Evolutionary conservation across 495 filamentous ascomycete genomes (phyloP), one percentile per base, ranked within the genome.

Genomic region (Pyrenula massariospora): DNA sequence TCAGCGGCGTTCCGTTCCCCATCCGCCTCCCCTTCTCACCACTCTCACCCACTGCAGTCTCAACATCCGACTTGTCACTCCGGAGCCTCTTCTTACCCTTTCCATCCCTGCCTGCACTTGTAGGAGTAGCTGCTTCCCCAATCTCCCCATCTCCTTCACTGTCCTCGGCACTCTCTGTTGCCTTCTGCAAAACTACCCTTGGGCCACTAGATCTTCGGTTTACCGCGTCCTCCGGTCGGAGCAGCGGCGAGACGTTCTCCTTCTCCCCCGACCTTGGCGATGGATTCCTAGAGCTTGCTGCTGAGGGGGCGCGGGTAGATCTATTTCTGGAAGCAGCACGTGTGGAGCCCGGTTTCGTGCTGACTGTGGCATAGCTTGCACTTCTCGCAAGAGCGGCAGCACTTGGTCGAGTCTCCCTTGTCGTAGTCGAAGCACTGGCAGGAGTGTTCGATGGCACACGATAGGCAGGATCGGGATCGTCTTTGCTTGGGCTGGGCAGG

Each of bases 381-480:
- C 59, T 60, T 15, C 52, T 54, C 5, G 70, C 62, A 52, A 66
- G 53, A 11, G 57, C 63, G 48, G 64, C 64, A 0, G 68, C 62
- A 1, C 31, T 5, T 42, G 31, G 31, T 42, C 31, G 31, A 8
- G 31, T 42, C 15, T 42, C 8, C 15, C 31, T 15, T 5, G 31
- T 42, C 5, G 15, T 42, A 42, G 31, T 42, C 5, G 31, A 5
- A 8, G 8, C 31, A 15, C 31, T 42, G 15, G 31, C 31, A 42
- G 73, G 69, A 20, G 73, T 74, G 52, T 75, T 78, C 1, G 68
- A 66, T 10, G 74, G 74, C 20, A 72, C 70, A 12, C 68, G 65
- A 22, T 74, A 75, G 12, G 70, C 66, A 1, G 76, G 56, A 21
- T 66, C 64, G 1, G 76, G 56, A 21, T 66, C 64, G 52, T 76